phyloP scores from a whole-genome alignment of 2,329 filamentous ascomycete genomes.

The Aphanoascus verrucosus region DNA sequence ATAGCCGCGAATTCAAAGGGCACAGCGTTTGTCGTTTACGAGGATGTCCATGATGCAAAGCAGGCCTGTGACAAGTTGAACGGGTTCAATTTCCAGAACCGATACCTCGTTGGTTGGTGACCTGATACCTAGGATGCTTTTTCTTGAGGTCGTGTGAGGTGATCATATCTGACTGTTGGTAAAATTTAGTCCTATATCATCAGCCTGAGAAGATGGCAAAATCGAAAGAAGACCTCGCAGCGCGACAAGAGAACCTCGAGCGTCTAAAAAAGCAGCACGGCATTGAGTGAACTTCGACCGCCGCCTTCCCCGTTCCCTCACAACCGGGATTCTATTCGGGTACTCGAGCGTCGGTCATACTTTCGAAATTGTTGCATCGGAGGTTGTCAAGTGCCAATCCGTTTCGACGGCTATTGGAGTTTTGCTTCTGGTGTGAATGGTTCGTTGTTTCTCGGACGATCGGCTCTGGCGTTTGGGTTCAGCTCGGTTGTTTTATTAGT shows the following conservation, averaged over 20 bases:
- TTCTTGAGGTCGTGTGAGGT: neutral
- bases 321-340: neutral
- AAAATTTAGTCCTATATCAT: conserved; percentile 57
- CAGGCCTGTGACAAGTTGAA: conserved; percentile 98
- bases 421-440: conserved; percentile 6
- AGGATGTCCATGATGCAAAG: conserved; percentile 98
- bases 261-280: conserved; percentile 95
- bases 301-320: neutral
- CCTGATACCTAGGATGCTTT: neutral
- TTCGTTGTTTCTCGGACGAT: neutral
- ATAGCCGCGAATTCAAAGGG: conserved; percentile 96
- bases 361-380: neutral
- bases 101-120: conserved; percentile 87
- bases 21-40: conserved; percentile 97
- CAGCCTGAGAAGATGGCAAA: conserved; percentile 70
- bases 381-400: neutral
- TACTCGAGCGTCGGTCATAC: neutral
- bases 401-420: neutral
- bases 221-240: conserved; percentile 86
- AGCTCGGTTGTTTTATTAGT: neutral
- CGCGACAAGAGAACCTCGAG: conserved; percentile 94
- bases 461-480: conserved; percentile 3
- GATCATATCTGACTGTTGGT: neutral
- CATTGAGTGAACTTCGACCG: conserved; percentile 69
- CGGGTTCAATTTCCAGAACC: conserved; percentile 99